Conservation (phyloP, 225 moss, liverwort and hornwort species). For the Neckera pumila region DNA sequence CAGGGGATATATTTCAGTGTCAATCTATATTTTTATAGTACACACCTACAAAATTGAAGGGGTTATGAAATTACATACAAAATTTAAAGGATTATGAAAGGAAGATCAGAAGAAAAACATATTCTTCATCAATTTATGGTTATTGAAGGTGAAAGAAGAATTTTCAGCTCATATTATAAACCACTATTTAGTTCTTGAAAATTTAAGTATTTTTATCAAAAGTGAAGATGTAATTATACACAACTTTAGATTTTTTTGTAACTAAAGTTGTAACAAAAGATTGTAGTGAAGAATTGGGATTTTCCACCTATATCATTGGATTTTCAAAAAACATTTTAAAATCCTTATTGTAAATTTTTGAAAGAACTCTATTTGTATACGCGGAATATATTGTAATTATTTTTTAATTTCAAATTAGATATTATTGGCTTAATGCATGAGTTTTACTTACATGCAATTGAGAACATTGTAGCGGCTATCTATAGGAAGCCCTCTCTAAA, state of each 20-base stretch:
- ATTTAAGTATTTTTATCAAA: background rate
- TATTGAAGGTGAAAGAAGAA: too few species aligned
- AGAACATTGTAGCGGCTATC: too few species aligned
- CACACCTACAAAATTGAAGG: background rate
- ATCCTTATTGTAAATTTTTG: background rate
- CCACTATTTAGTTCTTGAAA: too few species aligned
- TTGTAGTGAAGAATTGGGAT: background rate
- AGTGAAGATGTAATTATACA: background rate
- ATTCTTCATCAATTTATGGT: too few species aligned
- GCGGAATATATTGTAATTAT: too few species aligned
- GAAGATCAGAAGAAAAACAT: too few species aligned
- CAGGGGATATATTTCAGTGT: background rate
- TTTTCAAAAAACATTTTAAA: background rate
- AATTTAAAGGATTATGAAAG: accelerated
- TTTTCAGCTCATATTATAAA: too few species aligned
- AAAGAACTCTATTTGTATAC: too few species aligned
- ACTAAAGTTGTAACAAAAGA: background rate
- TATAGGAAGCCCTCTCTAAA: too few species aligned
- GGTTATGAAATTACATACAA: accelerated
- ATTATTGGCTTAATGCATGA: too few species aligned
- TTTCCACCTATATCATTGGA: background rate
- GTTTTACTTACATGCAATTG: too few species aligned
- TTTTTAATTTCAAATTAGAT: too few species aligned
- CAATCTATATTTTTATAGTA: background rate
- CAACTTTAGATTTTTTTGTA: background rate